Percentiles rank a stretch among this genome's conserved stretches.
Conservation (phyloP, 331 rosid species). For the Quercus lobata region DNA sequence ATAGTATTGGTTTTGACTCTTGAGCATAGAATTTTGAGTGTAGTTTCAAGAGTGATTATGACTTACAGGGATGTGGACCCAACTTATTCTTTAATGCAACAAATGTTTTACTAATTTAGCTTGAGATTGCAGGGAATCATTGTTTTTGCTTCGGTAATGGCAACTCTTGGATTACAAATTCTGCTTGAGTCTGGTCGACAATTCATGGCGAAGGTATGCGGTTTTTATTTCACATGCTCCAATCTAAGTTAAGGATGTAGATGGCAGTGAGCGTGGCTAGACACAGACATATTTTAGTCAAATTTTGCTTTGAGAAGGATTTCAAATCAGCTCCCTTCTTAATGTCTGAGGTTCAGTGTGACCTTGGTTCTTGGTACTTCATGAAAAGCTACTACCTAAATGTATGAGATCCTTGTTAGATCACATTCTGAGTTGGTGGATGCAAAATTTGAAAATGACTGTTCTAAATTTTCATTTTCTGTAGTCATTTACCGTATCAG, state of each 20-base stretch:
- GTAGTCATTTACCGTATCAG: neutral
- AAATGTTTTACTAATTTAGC: neutral
- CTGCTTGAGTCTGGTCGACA: conserved; percentile 56
- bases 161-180: conserved; percentile 74
- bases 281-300: neutral
- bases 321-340: neutral
- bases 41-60: neutral
- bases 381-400: neutral
- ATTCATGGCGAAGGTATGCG: conserved; percentile 37
- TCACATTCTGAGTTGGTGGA: neutral
- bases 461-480: neutral
- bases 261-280: neutral
- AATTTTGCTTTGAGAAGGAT: neutral
- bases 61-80: neutral
- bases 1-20: neutral
- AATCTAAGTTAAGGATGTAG: neutral
- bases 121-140: conserved; percentile 60
- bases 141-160: conserved; percentile 90
- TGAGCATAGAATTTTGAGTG: neutral
- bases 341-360: neutral
- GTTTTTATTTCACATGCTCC: neutral
- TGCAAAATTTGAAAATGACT: neutral
- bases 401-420: neutral
- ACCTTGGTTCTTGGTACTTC: neutral
- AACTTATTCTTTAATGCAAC: neutral